Base-by-base conservation (phyloP, 345 rosid genomes). In the Ceriops zippeliana region DNA sequence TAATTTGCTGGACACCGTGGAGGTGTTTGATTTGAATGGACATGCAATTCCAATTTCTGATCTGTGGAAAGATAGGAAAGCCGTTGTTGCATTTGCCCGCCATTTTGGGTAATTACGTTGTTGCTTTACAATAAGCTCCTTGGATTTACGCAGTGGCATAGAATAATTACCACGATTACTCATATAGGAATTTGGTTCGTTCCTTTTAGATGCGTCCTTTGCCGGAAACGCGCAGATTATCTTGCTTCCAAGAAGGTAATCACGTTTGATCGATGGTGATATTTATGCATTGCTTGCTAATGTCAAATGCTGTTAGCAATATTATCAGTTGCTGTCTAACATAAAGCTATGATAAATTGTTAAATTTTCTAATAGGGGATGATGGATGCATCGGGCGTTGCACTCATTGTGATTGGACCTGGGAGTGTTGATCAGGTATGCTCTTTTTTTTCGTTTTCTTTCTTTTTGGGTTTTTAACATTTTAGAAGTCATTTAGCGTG, bases 41-140 rank as follows among this genome's bases (percentile, higher is more conserved):
- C 81, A 83, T 20, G 90, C 74, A 71, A 67, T 88, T 71, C 86
- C 84, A 1, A 79, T 93, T 72, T 88, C 97, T 59, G 86, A 89
- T 83, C 68, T 93, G 65, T 93, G 97, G 97, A 88, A 88, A 59
- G 93, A 88, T 6, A 78, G 96, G 70, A 93, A 83, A 73, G 88
- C 92, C 0, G 90, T 89, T 62, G 84, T 93, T 38, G 97, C 97
- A 2, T 91, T 91, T 75, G 95, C 96, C 71, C 96, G 97, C 77
- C 98, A 91, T 78, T 93, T 93, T 64, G 97, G 96, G 96, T 89
- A 69, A 76, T 77, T 57, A 9, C 38, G 11, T 27, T 53, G 42
- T 19, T 19, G 7, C 28, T 62, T 22, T 35, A 13, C 9, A 31
- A 21, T 13, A 13, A n/a, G 11, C 26, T 56, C 11, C 59, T 56